Evolutionary conservation across 129 eudicot species (phyloP), one percentile per base, ranked within the genome.

Genomic region (Lactuca sativa): DNA sequence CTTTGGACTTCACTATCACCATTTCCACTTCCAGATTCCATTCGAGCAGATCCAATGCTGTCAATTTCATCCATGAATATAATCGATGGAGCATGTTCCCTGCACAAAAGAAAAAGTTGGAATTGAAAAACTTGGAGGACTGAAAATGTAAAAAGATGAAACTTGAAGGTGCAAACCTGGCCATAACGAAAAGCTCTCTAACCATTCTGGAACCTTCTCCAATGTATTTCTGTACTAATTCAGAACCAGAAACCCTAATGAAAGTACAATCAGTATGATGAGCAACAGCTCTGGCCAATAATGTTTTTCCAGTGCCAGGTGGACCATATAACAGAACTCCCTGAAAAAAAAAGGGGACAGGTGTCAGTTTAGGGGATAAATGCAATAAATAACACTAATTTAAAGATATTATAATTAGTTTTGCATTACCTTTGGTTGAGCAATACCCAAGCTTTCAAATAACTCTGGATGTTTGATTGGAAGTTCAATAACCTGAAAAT

Each of bases 131-230:
- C 30, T 61, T 15, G 7, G 16, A 63, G 48, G 30, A 32, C 6
- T 47, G 12, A 12, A 47, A 44, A 44, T 13, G 51, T 0, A 1
- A 44, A 44, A 0, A 13, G 14, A 1, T 10, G 14, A 18, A 47
- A 44, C 14, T 33, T 6, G 16, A 66, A 58, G 3, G 40, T 32
- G 80, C 88, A 67, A 53, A 88, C 97, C 97, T 91, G 82, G 97
- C 97, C 97, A 91, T 88, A 33, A 91, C 97, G 62, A 91, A 91
- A 61, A 91, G 97, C 72, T 91, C 96, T 77, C 97, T 84, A 56
- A 91, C 97, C 97, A 91, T 91, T 56, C 97, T 79, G 72, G 97
- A 91, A 43, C 97, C 97, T 85, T 91, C 97, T 33, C 97, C 97
- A 56, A 91, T 91, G 72, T 91, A 91, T 75, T 91, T 91, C 69